Evolutionary conservation across 1,139 yeast genomes (phyloP).

Genomic region (Candida anutae): DNA sequence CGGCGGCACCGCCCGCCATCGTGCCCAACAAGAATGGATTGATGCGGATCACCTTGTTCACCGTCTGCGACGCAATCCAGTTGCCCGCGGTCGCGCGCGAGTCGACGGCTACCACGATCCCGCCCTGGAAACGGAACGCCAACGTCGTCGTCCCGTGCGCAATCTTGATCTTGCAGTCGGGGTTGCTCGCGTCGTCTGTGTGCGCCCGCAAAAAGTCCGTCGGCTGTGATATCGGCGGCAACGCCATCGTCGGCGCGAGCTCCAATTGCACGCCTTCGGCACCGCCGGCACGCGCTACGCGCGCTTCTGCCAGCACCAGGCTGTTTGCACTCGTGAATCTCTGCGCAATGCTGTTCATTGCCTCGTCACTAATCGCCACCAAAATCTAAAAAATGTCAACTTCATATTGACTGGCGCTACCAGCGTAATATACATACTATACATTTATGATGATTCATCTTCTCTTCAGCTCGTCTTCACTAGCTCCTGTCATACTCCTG

Average conservation of each 20-base stretch:
- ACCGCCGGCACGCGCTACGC: slow-evolving; percentile 16
- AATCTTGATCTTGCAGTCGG: slow-evolving; percentile 90
- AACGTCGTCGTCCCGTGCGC: slow-evolving; percentile 98
- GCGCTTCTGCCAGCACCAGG: slow-evolving; percentile 22
- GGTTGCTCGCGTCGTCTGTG: slow-evolving; percentile 87
- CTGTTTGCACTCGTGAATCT: slow-evolving; percentile 28
- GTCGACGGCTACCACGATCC: slow-evolving; percentile 94
- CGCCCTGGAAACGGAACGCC: slow-evolving; percentile 94
- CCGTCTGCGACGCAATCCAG: slow-evolving; percentile 98
- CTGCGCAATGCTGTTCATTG: slow-evolving; percentile 38
- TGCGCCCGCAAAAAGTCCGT: slow-evolving; percentile 96
- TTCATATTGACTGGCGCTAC: slow-evolving; percentile 3
- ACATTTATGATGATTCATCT: too few relatives aligned
- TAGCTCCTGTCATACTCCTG: too few relatives aligned
- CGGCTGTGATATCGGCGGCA: slow-evolving; percentile 87
- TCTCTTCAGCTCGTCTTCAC: too few relatives aligned
- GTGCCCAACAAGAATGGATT: slow-evolving; percentile 94
- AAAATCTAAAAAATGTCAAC: neutral
- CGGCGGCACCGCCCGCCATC: slow-evolving; percentile 99
- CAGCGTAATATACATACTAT: slow-evolving; percentile 3
- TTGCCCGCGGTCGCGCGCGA: slow-evolving; percentile 98
- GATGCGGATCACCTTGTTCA: slow-evolving; percentile 92
- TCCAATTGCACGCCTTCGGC: slow-evolving; percentile 21
- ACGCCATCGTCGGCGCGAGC: slow-evolving; percentile 57
- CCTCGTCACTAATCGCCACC: slow-evolving; percentile 5